Evolutionary conservation across 768 basidiomycete species (phyloP), one percentile per base, ranked within the genome.

Genomic region (Macrolepiota fuliginosa): DNA sequence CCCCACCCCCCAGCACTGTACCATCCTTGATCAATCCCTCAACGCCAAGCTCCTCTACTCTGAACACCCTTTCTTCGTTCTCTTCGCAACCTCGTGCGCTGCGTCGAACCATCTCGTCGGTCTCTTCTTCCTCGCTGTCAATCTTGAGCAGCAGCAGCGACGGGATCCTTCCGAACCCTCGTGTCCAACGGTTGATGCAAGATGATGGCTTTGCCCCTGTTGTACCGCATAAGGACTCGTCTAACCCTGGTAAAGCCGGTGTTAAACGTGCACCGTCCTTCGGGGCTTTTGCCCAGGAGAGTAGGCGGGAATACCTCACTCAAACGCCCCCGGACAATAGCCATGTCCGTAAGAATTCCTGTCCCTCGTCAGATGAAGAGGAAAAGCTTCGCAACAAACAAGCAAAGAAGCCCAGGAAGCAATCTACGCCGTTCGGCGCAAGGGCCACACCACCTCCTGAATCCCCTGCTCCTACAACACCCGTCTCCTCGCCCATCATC

Each of bases 351-450:
- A 71, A 75, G 58, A 67, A 72, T 32, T 68, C 72, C 17, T 79
- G 75, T 69, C 75, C 83, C 24, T 89, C 90, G 12, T 89, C 87
- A 19, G 90, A 92, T 67, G 90, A 91, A 64, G 90, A 91, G 68
- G 89, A 92, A 74, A 87, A 85, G 71, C 67, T 79, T 24, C 82
- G 89, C 39, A 80, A 77, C 42, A 78, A 77, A 64, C 79, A 77
- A 37, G 86, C 79, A 24, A 92, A 91, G 81, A 90, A 87, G 73
- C 74, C 79, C 53, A 79, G 84, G 61, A 71, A 68, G 19, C 74
- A 71, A 67, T 68, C 69, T 9, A 64, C 61, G 4, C 60, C 66
- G 3, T 64, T 61, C 17, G 42, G 62, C 17, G 47, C 62, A 12
- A 57, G 27, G 39, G 55, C 56, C 9, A 54, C 62, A 3, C 27